Percentiles rank a stretch among this genome's conserved stretches.
Conservation (phyloP, 805 yeast species). For the Blastobotrys chiropterorum region DNA sequence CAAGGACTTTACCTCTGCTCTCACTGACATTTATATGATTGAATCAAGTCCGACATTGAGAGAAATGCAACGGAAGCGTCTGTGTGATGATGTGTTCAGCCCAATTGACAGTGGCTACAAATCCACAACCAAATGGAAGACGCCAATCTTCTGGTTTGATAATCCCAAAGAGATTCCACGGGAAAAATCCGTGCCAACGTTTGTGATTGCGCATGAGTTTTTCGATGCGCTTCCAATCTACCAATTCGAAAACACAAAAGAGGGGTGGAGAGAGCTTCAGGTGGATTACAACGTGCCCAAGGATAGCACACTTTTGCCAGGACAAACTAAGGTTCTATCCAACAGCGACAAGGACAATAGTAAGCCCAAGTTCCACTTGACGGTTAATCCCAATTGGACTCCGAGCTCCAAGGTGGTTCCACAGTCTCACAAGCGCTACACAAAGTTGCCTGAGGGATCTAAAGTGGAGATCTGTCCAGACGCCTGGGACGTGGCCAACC, state of each 20-base stretch:
- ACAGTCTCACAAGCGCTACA: conserved; percentile 42
- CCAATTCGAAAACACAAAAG: conserved; percentile 48
- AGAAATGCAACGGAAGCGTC: conserved; percentile 42
- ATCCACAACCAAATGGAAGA: conserved; percentile 46
- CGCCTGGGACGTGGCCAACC: conserved; percentile 50
- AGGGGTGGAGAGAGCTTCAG: conserved; percentile 75
- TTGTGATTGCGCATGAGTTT: conserved; percentile 76
- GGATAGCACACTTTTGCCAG: conserved; percentile 18
- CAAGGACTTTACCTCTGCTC: conserved; percentile 30
- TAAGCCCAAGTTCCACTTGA: conserved; percentile 43
- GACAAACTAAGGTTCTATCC: conserved; percentile 16
- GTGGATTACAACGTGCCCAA: conserved; percentile 46
- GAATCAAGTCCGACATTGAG: conserved; percentile 69
- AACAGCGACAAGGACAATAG: conserved; percentile 6
- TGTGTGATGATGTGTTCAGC: conserved; percentile 36
- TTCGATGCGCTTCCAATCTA: conserved; percentile 82
- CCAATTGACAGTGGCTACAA: conserved; percentile 22
- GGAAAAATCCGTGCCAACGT: conserved; percentile 41
- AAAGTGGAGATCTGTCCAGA: conserved; percentile 73
- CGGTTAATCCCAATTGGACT: conserved; percentile 53
- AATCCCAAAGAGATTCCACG: conserved; percentile 28
- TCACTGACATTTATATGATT: conserved; percentile 43
- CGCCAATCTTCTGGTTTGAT: conserved; percentile 37
- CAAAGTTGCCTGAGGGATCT: conserved; percentile 47
- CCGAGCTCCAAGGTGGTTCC: conserved; percentile 55